Evolutionary conservation across 352 stramenopile genomes (phyloP).

Genomic region (Globisporangium megalacanthum): DNA sequence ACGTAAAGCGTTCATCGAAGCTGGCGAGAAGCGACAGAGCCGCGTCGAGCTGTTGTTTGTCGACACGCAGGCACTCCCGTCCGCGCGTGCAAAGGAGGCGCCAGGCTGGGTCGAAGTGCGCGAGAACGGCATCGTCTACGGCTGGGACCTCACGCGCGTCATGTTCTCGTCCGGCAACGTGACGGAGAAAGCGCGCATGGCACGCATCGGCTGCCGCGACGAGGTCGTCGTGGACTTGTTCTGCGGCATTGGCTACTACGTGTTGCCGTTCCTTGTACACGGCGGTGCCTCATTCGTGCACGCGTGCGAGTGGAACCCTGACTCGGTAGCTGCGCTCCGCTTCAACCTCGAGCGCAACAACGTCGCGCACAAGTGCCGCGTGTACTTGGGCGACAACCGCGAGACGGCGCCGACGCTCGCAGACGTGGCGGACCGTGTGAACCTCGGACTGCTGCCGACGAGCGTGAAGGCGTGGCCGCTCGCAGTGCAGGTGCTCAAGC

Average conservation of each 20-base stretch:
- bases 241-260: conserved; percentile 98
- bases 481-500: conserved; percentile 89
- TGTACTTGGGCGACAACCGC: conserved; percentile 91
- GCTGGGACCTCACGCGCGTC: conserved; percentile 92
- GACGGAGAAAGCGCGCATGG: conserved; percentile 95
- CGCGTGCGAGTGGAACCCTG: conserved; percentile 95
- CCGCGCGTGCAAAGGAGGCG: conserved; percentile 24
- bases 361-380: conserved; percentile 68
- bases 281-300: conserved; percentile 87
- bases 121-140: conserved; percentile 94
- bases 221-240: conserved; percentile 96
- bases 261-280: conserved; percentile 92
- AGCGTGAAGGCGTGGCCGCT: conserved; percentile 92
- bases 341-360: conserved; percentile 92
- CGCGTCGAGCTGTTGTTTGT: conserved; percentile 67
- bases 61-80: conserved; percentile 31
- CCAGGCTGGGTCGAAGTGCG: conserved; percentile 81
- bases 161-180: conserved; percentile 98
- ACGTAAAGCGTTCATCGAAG: conserved; percentile 75
- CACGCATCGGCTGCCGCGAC: conserved; percentile 62
- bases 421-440: conserved; percentile 89
- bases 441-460: conserved; percentile 92
- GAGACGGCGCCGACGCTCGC: conserved; percentile 60
- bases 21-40: conserved; percentile 76
- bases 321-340: conserved; percentile 86